A percentile compares a stretch with the other conserved stretches of the same genome.
These are phyloP conservation scores for Pseudonectria buxi DNA, from an alignment of 2,329 filamentous ascomycete species.

Conservation along the genomic window DNA sequence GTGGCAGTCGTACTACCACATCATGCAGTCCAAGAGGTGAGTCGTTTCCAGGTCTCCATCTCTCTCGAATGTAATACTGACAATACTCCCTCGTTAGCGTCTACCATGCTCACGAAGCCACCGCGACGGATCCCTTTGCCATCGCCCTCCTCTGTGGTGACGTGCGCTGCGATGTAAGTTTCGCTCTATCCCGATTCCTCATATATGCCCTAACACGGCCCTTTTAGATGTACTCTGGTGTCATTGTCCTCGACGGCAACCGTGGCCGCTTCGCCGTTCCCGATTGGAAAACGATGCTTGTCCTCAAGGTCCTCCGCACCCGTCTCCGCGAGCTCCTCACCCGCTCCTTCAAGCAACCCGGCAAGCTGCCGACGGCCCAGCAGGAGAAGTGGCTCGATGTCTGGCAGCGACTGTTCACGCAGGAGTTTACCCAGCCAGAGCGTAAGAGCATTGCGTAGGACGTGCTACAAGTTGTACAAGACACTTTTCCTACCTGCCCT, in stretches of 20 bases:
- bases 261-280: conserved; percentile 73
- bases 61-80: conserved; percentile 6
- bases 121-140: conserved; percentile 71
- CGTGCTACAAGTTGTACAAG: not conserved
- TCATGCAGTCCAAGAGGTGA: conserved; percentile 85
- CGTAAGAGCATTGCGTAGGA: conserved; percentile 22
- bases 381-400: conserved; percentile 69
- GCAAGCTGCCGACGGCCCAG: conserved; percentile 55
- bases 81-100: conserved; percentile 41
- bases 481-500: not conserved
- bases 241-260: conserved; percentile 78
- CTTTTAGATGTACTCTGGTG: conserved; percentile 70
- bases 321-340: conserved; percentile 70
- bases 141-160: conserved; percentile 83
- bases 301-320: conserved; percentile 72
- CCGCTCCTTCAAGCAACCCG: conserved; percentile 61
- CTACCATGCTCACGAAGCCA: conserved; percentile 87
- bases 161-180: conserved; percentile 69
- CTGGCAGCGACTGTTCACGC: conserved; percentile 64
- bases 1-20: conserved; percentile 93
- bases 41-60: conserved; percentile 16
- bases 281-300: conserved; percentile 87
- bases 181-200: not conserved
- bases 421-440: conserved; percentile 36
- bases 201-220: not conserved